Evolutionary conservation across 805 yeast species (phyloP).

Genomic region (Cyberlindnera suaveolens): DNA sequence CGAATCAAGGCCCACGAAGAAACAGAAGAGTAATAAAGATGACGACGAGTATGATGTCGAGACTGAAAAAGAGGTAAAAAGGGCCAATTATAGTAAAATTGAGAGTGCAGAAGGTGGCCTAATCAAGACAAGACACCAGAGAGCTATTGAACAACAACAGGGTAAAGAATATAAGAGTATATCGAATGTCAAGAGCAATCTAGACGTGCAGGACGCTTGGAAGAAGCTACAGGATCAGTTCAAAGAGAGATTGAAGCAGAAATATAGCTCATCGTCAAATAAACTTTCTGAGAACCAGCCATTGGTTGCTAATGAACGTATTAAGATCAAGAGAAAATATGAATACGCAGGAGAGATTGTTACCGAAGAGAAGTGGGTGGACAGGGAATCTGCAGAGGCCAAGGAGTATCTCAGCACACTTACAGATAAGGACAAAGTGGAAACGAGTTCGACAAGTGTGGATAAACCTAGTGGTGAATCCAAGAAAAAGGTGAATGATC

Average conservation of each 20-base stretch:
- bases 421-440: conserved; percentile 26
- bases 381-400: conserved; percentile 77
- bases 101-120: conserved; percentile 57
- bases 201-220: conserved; percentile 52
- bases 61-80: conserved; percentile 26
- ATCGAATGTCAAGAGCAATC: conserved; percentile 11
- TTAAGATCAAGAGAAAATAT: conserved; percentile 70
- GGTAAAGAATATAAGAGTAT: conserved; percentile 17
- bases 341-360: conserved; percentile 85
- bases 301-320: conserved; percentile 33
- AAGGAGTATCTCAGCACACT: conserved; percentile 66
- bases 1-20: conserved; percentile 12
- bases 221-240: conserved; percentile 38
- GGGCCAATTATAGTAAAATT: conserved; percentile 40
- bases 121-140: conserved; percentile 63
- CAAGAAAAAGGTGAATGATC: conserved; percentile 13
- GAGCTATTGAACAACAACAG: conserved; percentile 36
- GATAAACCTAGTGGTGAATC: conserved; percentile 5
- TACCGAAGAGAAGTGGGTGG: conserved; percentile 75
- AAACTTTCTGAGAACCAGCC: conserved; percentile 2
- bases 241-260: conserved; percentile 20
- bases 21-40: conserved; percentile 22
- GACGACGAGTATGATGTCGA: conserved; percentile 31
- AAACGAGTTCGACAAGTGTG: conserved; percentile 11
- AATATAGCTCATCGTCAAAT: conserved; percentile 13